Conservation (phyloP, 2,329 filamentous ascomycete genomes). For the Fusarium ambrosium region DNA sequence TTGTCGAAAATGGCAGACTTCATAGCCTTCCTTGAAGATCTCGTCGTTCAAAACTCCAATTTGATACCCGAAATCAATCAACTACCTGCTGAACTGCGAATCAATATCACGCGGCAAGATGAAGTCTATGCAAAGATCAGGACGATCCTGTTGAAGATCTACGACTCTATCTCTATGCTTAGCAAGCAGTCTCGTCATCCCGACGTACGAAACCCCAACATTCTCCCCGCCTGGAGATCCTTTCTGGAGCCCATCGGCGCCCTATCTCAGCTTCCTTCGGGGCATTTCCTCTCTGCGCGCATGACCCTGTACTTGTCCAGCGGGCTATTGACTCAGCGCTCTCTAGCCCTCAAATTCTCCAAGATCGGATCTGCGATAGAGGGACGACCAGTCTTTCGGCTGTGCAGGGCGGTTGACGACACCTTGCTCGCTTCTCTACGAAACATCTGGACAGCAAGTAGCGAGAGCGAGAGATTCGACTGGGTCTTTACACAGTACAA, state of each 20-base stretch:
- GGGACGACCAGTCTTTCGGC: not conserved
- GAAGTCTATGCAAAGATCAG: not conserved
- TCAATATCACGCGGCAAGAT: not conserved
- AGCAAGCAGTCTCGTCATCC: not conserved
- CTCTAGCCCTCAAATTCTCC: not conserved
- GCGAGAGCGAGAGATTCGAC: not conserved
- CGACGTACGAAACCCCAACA: not conserved
- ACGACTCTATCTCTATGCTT: not conserved
- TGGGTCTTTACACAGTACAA: conserved; percentile 11
- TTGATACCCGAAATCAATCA: not conserved
- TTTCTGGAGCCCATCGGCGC: not conserved
- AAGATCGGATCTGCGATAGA: not conserved
- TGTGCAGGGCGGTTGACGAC: not conserved
- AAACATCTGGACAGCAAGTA: not conserved
- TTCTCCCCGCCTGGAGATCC: not conserved
- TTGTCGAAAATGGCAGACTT: not conserved
- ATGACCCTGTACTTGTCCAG: not conserved
- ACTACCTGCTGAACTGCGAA: not conserved
- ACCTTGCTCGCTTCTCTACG: not conserved
- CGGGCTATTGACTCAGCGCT: not conserved
- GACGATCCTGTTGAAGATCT: not conserved
- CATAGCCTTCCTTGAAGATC: not conserved
- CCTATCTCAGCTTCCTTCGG: not conserved
- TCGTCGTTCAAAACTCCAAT: not conserved
- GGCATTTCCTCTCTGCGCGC: not conserved